These are phyloP conservation scores for Amaranthus tricolor DNA, from an alignment of 179 eudicot genomes.

Conservation along the genomic window DNA sequence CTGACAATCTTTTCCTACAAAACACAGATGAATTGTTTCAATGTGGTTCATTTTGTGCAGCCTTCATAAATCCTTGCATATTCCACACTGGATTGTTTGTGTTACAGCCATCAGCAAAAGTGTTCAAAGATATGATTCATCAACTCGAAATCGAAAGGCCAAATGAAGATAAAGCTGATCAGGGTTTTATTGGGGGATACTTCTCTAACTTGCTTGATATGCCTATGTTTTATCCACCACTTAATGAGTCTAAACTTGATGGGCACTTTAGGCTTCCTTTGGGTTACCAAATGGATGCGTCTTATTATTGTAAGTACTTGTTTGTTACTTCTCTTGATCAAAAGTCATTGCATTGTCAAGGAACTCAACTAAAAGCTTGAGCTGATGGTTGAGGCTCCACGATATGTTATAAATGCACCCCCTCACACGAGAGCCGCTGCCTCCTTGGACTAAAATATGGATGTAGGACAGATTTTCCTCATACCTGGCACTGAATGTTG, in stretches of 20 bases:
- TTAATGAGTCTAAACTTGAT: constrained; percentile 55
- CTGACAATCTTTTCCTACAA: constrained; percentile 83
- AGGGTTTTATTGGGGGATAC: constrained; percentile 83
- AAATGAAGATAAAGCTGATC: constrained; percentile 87
- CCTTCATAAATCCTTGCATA: constrained; percentile 94
- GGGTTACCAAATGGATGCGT: constrained; percentile 99
- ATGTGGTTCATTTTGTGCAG: constrained; percentile 94
- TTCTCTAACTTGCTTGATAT: constrained; percentile 75
- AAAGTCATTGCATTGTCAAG: no score
- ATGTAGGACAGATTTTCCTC: no score
- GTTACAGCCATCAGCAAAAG: constrained; percentile 73
- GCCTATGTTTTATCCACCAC: constrained; percentile 83
- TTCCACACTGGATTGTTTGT: constrained; percentile 98
- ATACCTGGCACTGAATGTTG: no score
- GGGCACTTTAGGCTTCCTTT: constrained; percentile 83
- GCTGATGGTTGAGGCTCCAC: no score
- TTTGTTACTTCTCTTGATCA: no score
- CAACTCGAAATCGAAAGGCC: constrained; percentile 51
- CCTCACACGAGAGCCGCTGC: no score
- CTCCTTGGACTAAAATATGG: no score
- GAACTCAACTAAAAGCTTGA: no score
- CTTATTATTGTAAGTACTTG: constrained; percentile 70
- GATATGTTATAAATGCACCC: no score
- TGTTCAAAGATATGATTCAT: constrained; percentile 70
- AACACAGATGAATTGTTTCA: constrained; percentile 89